Base-by-base conservation (phyloP, 352 stramenopile species). In the Globisporangium takayamanum region DNA sequence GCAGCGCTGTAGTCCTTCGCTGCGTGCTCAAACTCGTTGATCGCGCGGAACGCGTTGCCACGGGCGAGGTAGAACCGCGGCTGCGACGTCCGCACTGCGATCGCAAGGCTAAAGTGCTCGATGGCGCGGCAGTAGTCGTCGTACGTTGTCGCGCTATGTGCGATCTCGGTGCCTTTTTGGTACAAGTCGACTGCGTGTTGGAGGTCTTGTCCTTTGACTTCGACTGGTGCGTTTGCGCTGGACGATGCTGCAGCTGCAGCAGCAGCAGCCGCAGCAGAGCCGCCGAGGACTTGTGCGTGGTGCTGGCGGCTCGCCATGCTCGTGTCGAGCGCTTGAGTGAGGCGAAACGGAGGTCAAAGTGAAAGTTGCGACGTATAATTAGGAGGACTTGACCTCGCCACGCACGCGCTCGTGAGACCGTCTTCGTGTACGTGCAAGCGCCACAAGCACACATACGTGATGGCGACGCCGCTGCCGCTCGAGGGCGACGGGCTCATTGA, bases 401-500 rank as follows among this genome's bases (percentile, higher is more conserved):
- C 12, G 39, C 39, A 45, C 39, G 16, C 39, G 16, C 3, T 25
- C 44, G 20, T 15, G 44, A 25, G 6, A 8, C 16, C 18, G 28
- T 5, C 28, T 33, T 33, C 28, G 28, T 5, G 28, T 48, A 33
- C 47, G 18, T 18, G 14, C 12, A 14, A 16, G 16, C 15, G 8
- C 5, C 20, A 14, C 26, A 26, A 15, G 37, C 6, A 22, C 22
- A 22, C 22, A 22, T 22, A 22, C 22, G 22, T 22, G 46, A 92
- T 92, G 82, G 72, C 74, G 39, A 72, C 78, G 30, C 66, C 69
- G 50, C 59, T 89, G 36, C 62, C 84, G 37, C 72, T 97, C 36
- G 86, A 96, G 67, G 84, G 84, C 45, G 88, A 97, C 63, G 88
- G 87, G 11, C 62, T 96, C 28, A 78, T 94, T 42, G 80, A 94